Evolutionary conservation across 768 basidiomycete species (phyloP), one percentile per base, ranked within the genome.

Genomic region (Suillus alpinus): DNA sequence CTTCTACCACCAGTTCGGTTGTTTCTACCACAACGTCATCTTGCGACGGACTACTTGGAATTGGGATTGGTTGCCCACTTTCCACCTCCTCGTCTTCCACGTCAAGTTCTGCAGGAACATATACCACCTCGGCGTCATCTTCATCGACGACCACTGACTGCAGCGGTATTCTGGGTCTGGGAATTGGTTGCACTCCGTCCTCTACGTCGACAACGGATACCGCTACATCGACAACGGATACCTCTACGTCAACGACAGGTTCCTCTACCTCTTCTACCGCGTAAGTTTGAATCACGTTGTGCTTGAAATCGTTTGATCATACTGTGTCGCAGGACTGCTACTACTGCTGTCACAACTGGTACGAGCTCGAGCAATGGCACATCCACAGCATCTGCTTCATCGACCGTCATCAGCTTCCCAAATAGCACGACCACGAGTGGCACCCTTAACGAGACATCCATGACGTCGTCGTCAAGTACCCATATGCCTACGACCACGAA

Each of bases 371-470:
- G 16, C n/a, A 18, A 9, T 44, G 31, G 23, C 47, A 56, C 63
- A 2, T 44, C 51, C 50, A 62, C 62, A 14, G 58, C 44, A 39
- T 56, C 63, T 7, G 5, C 44, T 18, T 59, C 60, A 55, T 69
- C 69, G 65, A 68, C 72, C 5, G 64, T 73, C 14, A 75, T 76
- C 40, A 69, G 62, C 40, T 73, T 77, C 66, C 72, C 75, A 31
- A 55, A 29, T 57, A 65, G 62, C 46, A 52, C 66, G 34, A 47
- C 64, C 12, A 62, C 62, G 31, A 44, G 55, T 18, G 60, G 40
- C 56, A 23, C 63, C 6, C 53, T 66, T 1, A 9, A 50, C 18
- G 49, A 32, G 49, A 50, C 29, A 3, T 61, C 56, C 32, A 57
- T 60, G 26, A 10, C n/a, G 50, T 49, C 66, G 32, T 65, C 64